Percentiles rank a stretch among this genome's conserved stretches.
phyloP scores from a whole-genome alignment of 768 basidiomycete genomes.

The Amyloporia xantha region DNA sequence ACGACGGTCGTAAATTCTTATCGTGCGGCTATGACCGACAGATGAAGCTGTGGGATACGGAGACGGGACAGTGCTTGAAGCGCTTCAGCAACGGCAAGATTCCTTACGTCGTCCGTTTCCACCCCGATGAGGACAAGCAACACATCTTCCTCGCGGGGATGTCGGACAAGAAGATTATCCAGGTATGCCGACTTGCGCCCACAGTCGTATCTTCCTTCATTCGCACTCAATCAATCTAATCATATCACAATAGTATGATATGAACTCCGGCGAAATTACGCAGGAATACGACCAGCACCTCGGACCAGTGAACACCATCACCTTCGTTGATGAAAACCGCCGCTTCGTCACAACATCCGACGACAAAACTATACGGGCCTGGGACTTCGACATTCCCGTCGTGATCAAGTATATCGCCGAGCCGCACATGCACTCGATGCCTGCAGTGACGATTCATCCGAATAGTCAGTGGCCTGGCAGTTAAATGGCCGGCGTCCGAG shows the following conservation, averaged over 20 bases:
- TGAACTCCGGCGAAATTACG: slow-evolving; percentile 88
- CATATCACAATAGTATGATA: slow-evolving; percentile 68
- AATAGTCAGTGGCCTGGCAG: slow-evolving; percentile 58
- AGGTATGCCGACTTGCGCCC: slow-evolving; percentile 42
- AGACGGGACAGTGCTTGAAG: slow-evolving; percentile 95
- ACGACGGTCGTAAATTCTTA: slow-evolving; percentile 83
- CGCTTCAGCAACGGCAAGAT: slow-evolving; percentile 98
- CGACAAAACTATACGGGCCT: slow-evolving; percentile 97
- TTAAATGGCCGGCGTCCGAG: background rate
- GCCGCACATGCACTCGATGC: slow-evolving; percentile 99
- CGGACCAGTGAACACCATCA: slow-evolving; percentile 97
- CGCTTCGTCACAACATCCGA: slow-evolving; percentile 98
- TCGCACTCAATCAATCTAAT: slow-evolving; percentile 5
- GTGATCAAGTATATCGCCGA: slow-evolving; percentile 99
- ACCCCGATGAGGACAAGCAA: slow-evolving; percentile 95
- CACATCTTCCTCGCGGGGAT: slow-evolving; percentile 96
- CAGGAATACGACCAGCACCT: slow-evolving; percentile 99
- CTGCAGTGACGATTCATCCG: slow-evolving; percentile 92
- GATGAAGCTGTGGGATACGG: slow-evolving; percentile 99
- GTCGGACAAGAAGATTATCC: slow-evolving; percentile 99
- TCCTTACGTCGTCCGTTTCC: slow-evolving; percentile 91
- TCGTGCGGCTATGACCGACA: slow-evolving; percentile 94
- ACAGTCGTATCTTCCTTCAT: background rate
- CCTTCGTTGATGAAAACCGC: slow-evolving; percentile 96
- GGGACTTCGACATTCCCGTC: slow-evolving; percentile 99